Evolutionary conservation across 306 rosid species (phyloP).

Genomic region (Cicer yamashitae): DNA sequence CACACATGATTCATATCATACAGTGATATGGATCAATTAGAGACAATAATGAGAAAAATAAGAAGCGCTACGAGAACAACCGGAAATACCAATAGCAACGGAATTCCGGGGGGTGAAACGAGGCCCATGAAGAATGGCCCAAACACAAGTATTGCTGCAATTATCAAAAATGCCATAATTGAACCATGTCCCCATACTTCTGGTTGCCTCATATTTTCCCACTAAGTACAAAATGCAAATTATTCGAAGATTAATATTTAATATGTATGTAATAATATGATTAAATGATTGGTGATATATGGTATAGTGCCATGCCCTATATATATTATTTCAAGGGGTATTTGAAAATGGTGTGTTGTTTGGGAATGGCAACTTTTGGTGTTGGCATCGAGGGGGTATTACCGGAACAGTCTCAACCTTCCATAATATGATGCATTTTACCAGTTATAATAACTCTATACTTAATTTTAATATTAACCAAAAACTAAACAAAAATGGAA

Average conservation of each 20-base stretch:
- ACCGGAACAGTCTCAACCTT: background rate
- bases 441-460: background rate
- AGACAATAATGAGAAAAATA: conserved; percentile 23
- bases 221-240: background rate
- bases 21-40: background rate
- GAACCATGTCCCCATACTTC: conserved; percentile 54
- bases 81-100: conserved; percentile 38
- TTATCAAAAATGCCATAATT: background rate
- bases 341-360: background rate
- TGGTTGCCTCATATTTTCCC: conserved; percentile 39
- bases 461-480: background rate
- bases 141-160: conserved; percentile 29
- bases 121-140: conserved; percentile 33
- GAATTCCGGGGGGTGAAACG: conserved; percentile 34
- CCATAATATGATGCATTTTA: background rate
- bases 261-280: background rate
- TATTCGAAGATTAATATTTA: background rate
- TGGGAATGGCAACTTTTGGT: conserved; percentile 7
- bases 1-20: background rate
- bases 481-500: background rate
- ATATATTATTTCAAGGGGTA: background rate
- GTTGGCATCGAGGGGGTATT: background rate
- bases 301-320: background rate
- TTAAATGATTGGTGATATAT: background rate
- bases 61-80: conserved; percentile 15